A percentile compares a stretch with the other conserved stretches of the same genome.
Evolutionary conservation across 2,329 filamentous ascomycete genomes (phyloP).

Genomic region (Hirsutella minnesotensis): DNA sequence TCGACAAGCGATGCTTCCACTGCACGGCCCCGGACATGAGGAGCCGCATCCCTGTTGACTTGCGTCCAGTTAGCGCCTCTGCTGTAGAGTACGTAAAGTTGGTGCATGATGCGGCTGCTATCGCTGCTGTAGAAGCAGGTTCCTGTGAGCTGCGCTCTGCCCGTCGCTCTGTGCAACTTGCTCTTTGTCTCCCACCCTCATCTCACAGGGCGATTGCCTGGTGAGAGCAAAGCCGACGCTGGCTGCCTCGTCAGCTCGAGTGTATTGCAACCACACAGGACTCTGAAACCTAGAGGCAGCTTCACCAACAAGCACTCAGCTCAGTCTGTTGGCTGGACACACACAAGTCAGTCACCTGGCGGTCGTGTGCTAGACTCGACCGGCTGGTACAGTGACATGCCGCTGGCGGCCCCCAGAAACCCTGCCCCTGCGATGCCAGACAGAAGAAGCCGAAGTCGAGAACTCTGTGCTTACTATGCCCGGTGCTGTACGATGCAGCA

Average conservation of each 20-base stretch:
- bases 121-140: neutral
- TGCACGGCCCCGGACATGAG: conserved; percentile 3
- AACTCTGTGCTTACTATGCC: neutral
- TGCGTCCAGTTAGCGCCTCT: conserved; percentile 4
- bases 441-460: neutral
- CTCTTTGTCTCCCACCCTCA: neutral
- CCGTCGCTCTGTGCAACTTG: neutral
- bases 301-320: neutral
- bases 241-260: neutral
- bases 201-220: neutral
- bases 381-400: neutral
- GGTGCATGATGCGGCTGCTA: conserved; percentile 6
- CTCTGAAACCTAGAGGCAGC: neutral
- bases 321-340: neutral
- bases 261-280: conserved; percentile 2
- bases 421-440: neutral
- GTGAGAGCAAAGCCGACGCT: neutral
- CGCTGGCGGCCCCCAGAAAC: neutral
- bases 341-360: too few relatives aligned
- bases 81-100: neutral
- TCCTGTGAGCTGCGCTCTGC: neutral
- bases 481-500: too few relatives aligned
- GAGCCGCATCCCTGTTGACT: conserved; percentile 14
- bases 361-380: too few relatives aligned
- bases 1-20: conserved; percentile 1